Evolutionary conservation across 192 early-diverging fungal species (phyloP).

Genomic region (Hyaloraphidium curvatum): DNA sequence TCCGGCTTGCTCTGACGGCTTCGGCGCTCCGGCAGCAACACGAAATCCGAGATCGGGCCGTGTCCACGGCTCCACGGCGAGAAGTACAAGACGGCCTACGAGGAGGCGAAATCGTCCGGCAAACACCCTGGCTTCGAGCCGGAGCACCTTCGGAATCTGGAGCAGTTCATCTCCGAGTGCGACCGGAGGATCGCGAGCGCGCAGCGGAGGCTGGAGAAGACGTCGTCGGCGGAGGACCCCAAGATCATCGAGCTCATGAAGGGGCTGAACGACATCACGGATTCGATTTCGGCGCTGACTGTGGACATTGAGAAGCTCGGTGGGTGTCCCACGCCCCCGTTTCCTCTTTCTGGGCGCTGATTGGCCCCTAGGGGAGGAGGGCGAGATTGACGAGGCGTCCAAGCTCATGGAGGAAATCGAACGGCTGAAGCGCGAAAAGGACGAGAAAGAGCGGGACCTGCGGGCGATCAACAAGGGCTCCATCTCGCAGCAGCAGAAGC

Average conservation of each 20-base stretch:
- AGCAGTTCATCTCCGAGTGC: neutral
- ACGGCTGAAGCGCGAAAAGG: slow-evolving; percentile 16
- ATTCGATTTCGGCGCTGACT: slow-evolving; percentile 16
- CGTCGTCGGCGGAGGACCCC: no score
- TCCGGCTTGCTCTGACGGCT: no score
- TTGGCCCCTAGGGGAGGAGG: slow-evolving; percentile 18
- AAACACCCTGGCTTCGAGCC: neutral
- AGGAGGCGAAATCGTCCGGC: neutral
- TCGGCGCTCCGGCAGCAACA: neutral
- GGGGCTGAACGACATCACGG: neutral
- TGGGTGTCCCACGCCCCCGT: slow-evolving; percentile 1
- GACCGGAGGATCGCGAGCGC: neutral
- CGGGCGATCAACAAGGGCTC: slow-evolving; percentile 12
- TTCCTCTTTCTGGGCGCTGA: neutral
- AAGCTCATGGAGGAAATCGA: slow-evolving; percentile 22
- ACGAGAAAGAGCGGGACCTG: slow-evolving; percentile 19
- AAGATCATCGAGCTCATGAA: neutral
- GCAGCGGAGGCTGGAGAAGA: neutral
- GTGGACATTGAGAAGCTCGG: slow-evolving; percentile 22
- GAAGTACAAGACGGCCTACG: neutral
- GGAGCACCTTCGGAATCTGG: neutral
- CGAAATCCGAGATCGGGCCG: neutral
- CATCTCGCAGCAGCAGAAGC: slow-evolving; percentile 28
- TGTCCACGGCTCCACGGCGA: neutral
- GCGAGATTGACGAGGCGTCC: slow-evolving; percentile 23